Base-by-base conservation (phyloP, 2,329 filamentous ascomycete species). In the Hymenoscyphus occultus region DNA sequence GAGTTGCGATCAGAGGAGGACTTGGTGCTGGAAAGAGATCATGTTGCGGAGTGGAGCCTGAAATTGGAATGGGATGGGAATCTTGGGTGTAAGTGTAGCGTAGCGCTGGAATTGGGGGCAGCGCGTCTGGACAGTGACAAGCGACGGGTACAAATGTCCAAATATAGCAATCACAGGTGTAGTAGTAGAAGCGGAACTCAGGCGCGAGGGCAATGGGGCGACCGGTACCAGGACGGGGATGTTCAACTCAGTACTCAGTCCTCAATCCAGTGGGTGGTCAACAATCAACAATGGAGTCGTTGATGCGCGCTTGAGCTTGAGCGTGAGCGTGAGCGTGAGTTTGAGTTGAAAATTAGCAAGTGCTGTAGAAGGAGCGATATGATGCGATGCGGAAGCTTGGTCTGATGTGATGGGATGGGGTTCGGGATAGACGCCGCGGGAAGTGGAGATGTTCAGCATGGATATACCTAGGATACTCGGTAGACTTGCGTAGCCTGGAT, bases 1-100 rank as follows among this genome's bases (percentile, higher is more conserved):
- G 54, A 40, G 61, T 64, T 65, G 67, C 60, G 62, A 67, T 72
- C 67, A 72, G 71, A 61, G 66, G 63, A 69, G 66, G 63, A 69
- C 39, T 66, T 61, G 48, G 48, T 64, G 61, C 69, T 64, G 65
- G 70, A 67, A 68, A 63, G 40, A 67, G 71, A 61, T 71, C 73
- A 74, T 74, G 62, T 19, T 64, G 61, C 22, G 45, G 6, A 22
- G 45, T 51, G 45, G 45, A 51, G 45, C 45, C 45, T 51, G 45
- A 51, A 51, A 51, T 51, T 22, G 19, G 45, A 9, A 45, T n/a
- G 42, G 45, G 35, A 35, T 35, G 35, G 35, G 45, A n/a, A 51
- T 51, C 22, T 19, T 51, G 45, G 45, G 9, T n/a, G 45, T 22
- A 51, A n/a, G n/a, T n/a, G n/a, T 51, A 6, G 45, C 45, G 19